Evolutionary conservation across 2,329 filamentous ascomycete species (phyloP), one percentile per base, ranked within the genome.

Genomic region (Penicillium sp.): DNA sequence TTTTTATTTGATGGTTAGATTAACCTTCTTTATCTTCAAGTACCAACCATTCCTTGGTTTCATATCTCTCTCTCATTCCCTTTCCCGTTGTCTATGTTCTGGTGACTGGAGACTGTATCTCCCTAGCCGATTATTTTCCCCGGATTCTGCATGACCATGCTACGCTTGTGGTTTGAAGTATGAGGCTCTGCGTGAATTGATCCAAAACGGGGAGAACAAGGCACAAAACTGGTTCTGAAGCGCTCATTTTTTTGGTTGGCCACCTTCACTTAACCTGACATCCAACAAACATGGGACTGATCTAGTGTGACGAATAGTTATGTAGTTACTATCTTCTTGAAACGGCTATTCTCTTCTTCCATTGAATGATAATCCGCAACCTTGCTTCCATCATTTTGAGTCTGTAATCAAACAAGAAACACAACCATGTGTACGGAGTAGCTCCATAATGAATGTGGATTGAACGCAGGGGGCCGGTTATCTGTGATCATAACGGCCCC

Each of bases 1-100:
- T 44, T 48, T 53, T 54, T 50, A 54, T 44, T 50, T 42, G 14
- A 54, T 14, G 46, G 46, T 39, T 54, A 50, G 51, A 54, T 54
- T 50, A 44, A 43, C 38, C 14, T 34, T 53, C 32, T 44, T 38
- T 45, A 38, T 44, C n/a, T 50, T 44, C 51, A 44, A 50, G 47
- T 50, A 29, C 32, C 47, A 54, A 42, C n/a, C 46, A 44, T 27
- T 54, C 30, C 46, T 50, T 50, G 51, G 39, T 44, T 43, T 39
- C 23, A 18, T 50, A 53, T 50, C 46, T 50, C 43, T 44, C 51
- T 26, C 18, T 49, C 51, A 38, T 54, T 54, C 40, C 40, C 43
- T 53, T 36, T 32, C 34, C 36, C 23, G 43, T 10, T 16, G 26
- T 49, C 30, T 36, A 48, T 36, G 32, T 38, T 18, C 19, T 44